These are phyloP conservation scores for Platanthera guangdongensis DNA, from an alignment of 106 monocot genomes.

Conservation along the genomic window DNA sequence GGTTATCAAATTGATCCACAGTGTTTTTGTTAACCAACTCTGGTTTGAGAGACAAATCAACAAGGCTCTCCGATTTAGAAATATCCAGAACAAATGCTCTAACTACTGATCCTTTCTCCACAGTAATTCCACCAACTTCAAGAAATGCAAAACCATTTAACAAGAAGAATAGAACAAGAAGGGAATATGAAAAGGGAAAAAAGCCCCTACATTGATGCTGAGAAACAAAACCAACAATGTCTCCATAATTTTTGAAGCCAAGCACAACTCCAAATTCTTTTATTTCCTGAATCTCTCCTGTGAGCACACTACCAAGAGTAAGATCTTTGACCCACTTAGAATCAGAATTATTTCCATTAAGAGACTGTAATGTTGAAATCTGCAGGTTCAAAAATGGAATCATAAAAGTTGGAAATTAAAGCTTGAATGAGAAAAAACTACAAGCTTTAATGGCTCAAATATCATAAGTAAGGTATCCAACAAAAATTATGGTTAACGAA, in stretches of 20 bases:
- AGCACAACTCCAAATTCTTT: slow-evolving; percentile 80
- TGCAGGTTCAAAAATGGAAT: slow-evolving; percentile 15
- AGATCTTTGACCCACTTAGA: slow-evolving; percentile 30
- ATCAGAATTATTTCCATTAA: slow-evolving; percentile 20
- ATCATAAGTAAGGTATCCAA: not conserved
- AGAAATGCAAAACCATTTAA: slow-evolving; percentile 2
- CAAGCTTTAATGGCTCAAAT: not conserved
- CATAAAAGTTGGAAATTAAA: slow-evolving; percentile 1
- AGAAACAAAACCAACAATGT: slow-evolving; percentile 78
- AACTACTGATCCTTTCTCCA: slow-evolving; percentile 51
- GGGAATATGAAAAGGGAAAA: not conserved
- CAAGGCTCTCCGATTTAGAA: slow-evolving; percentile 45
- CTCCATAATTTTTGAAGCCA: slow-evolving; percentile 52
- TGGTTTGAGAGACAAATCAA: slow-evolving; percentile 76
- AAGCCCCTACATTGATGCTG: slow-evolving; percentile 67
- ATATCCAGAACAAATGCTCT: slow-evolving; percentile 71
- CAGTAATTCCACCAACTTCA: slow-evolving; percentile 53
- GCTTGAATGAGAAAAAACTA: not conserved
- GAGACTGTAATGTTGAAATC: slow-evolving; percentile 53
- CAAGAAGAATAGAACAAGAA: not conserved
- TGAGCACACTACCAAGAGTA: slow-evolving; percentile 58
- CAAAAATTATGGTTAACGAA: not conserved
- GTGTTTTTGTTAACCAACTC: slow-evolving; percentile 40
- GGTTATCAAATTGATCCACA: slow-evolving; percentile 27
- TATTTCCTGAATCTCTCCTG: slow-evolving; percentile 67